Conservation (phyloP, 164 flowering plant genomes). For the Vitis rupestris region DNA sequence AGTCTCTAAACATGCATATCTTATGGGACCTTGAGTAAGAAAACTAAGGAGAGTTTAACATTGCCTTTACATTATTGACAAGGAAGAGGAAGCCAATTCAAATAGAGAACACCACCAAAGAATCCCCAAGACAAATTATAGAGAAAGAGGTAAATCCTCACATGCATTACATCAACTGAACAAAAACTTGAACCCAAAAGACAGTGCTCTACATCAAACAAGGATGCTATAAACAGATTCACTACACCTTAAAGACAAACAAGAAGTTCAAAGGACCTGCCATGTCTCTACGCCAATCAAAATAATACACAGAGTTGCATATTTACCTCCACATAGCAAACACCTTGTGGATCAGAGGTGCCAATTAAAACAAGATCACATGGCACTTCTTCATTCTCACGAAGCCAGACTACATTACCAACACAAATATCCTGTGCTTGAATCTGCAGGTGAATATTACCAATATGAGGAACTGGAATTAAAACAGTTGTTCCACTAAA, state of each 20-base stretch:
- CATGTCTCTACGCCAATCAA: background rate
- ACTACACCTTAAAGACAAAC: too few relatives aligned
- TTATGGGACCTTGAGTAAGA: too few relatives aligned
- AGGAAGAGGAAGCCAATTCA: too few relatives aligned
- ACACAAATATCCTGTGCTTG: slow-evolving; percentile 89
- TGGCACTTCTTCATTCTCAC: slow-evolving; percentile 98
- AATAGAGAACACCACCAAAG: too few relatives aligned
- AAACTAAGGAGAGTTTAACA: too few relatives aligned
- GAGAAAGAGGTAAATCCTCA: too few relatives aligned
- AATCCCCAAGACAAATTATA: too few relatives aligned
- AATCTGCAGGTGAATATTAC: slow-evolving; percentile 42
- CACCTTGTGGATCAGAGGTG: slow-evolving; percentile 86
- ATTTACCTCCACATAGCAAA: slow-evolving; percentile 89
- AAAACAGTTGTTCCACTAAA: background rate
- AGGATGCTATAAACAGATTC: background rate
- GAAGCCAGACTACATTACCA: slow-evolving; percentile 93
- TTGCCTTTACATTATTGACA: too few relatives aligned
- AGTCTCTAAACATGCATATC: too few relatives aligned
- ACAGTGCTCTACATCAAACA: background rate
- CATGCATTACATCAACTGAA: too few relatives aligned
- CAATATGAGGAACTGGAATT: background rate
- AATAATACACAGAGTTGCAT: background rate
- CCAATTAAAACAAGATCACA: slow-evolving; percentile 97
- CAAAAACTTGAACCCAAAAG: background rate
- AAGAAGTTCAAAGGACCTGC: too few relatives aligned